Base-by-base conservation (phyloP, 1,284 basidiomycete species). In the Tilletia setariae region DNA sequence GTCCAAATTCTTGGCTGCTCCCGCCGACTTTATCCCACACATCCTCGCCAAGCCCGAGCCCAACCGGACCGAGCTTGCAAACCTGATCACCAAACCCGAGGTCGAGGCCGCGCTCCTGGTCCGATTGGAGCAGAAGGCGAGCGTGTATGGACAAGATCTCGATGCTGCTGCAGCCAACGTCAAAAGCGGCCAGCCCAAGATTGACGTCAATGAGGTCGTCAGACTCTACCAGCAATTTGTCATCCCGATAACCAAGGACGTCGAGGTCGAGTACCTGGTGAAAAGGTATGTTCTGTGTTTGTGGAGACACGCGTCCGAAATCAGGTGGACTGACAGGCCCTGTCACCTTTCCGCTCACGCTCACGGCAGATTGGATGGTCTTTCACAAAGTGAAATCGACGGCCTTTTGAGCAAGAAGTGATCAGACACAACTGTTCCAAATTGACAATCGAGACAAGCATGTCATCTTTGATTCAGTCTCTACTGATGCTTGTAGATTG, bases 181-280 rank as follows among this genome's bases (percentile, higher is more conserved):
- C 21, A 30, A 9, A 7, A 23, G 21, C 21, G 25, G 51, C 56
- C 28, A 61, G 56, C 56, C 56, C 16, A 96, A 96, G 85, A 92
- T 98, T 75, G 94, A 98, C 76, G 90, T 94, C 0, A 91, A 94
- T 71, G 90, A 91, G 51, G 93, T 98, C 8, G 92, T 97, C 21
- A 89, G 91, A 78, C 84, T 99, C 75, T 99, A 98, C 83, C 89
- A 94, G 81, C 90, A 90, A 76, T 94, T 91, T 81, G 93, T 99
- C 74, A 98, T 99, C 69, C 96, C 96, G 4, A 83, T 98, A 73
- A 99, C 96, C 4, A 98, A 95, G 84, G 93, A 95, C 79, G 93
- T 99, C 64, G 96, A 99, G 90, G 95, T 95, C 46, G 74, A 75
- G 61, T 75, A 75, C 64, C 67, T 75, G 23, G 42, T 75, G 16